Evolutionary conservation across 1,284 basidiomycete species (phyloP).

Genomic region (Leccinum holopus): DNA sequence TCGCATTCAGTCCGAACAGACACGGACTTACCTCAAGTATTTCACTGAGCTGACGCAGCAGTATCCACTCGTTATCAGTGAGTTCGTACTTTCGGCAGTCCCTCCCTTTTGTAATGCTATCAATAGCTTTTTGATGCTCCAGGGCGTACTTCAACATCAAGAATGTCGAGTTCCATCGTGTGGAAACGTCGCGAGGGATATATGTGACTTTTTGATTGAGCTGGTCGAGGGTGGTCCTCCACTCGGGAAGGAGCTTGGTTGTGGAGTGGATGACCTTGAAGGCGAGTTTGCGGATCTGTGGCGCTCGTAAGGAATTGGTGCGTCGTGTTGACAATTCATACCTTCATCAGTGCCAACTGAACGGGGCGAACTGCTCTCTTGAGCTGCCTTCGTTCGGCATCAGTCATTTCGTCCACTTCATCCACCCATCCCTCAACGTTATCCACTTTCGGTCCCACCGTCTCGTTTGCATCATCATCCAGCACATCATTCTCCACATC

Average conservation of each 20-base stretch:
- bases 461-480: background rate
- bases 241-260: background rate
- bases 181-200: background rate
- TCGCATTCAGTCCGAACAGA: background rate
- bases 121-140: background rate
- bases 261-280: background rate
- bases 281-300: background rate
- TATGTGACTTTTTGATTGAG: background rate
- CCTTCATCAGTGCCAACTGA: background rate
- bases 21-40: background rate
- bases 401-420: background rate
- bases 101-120: conserved; percentile 1
- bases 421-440: background rate
- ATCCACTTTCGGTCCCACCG: background rate
- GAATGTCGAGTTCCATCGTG: background rate
- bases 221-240: background rate
- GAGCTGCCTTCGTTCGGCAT: background rate
- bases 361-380: background rate
- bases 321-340: background rate
- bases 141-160: background rate
- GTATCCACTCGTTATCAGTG: background rate
- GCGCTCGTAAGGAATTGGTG: background rate
- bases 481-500: background rate
- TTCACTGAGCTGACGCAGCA: background rate
- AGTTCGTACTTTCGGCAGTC: background rate